Base-by-base conservation (phyloP, 768 basidiomycete genomes). In the Wakefieldia striispora region DNA sequence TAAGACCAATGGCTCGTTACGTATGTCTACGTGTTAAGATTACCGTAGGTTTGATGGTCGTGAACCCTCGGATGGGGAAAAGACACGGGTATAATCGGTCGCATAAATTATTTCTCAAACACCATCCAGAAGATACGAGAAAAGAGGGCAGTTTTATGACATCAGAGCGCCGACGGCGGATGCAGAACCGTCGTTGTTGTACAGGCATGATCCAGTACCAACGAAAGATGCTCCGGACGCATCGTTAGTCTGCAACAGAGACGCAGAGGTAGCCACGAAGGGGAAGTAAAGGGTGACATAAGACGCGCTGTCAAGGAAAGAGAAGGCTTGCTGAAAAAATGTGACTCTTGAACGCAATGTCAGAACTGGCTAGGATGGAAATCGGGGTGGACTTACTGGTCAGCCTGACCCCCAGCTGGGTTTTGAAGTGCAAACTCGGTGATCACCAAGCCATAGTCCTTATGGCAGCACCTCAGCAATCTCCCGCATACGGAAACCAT, bases 251-350 rank as follows among this genome's bases (percentile, higher is more conserved):
- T 47, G 3, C 14, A 67, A 52, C 17, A 71, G 38, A 9, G 53
- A 29, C 1, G 71, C 59, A 13, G 68, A 51, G 3, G 61, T 66
- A 2, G 71, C 70, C 20, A 72, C 29, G 54, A 71, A 71, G 31
- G 70, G 70, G 59, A 72, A 71, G 53, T 71, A 71, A 41, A 72
- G 60, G 9, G 56, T 20, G 7, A 71, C 64, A 9, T 63, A 71
- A 14, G 60, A 37, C 4, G 64, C 54, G 2, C 39, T 17, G 21
- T 71, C 70, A 19, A 71, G 66, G 62, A 72, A 72, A 8, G 58
- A 0, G 24, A 71, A 67, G 4, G 70, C 70, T 17, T 69, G 49
- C 41, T 59, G 14, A 58, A 70, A 71, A 54, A 67, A 71, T 9
- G 60, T 8, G 26, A 71, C 47, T 51, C 70, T 72, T 36, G 24